Conservation (phyloP, 2,329 filamentous ascomycete genomes). For the Beauveria scarabaeidicola region DNA sequence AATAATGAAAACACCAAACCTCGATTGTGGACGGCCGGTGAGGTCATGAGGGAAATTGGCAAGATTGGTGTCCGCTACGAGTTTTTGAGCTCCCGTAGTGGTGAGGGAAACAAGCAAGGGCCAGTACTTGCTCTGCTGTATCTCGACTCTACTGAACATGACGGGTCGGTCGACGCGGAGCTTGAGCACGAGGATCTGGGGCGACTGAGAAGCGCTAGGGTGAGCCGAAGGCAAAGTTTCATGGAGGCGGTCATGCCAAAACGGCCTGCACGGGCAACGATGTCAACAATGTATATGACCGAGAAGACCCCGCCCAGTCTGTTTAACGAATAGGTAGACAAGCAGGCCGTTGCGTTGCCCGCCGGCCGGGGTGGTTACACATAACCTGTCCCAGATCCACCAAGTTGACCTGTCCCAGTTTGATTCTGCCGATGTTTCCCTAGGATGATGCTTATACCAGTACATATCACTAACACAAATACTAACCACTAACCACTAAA, state of each 20-base stretch:
- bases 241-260: background rate
- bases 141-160: background rate
- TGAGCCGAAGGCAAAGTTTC: conserved; percentile 2
- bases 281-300: background rate
- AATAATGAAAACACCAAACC: background rate
- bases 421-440: no score
- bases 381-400: no score
- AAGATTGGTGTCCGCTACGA: background rate
- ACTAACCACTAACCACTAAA: no score
- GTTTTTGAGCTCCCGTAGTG: background rate
- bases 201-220: background rate
- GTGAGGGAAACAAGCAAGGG: background rate
- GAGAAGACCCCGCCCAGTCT: background rate
- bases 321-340: background rate
- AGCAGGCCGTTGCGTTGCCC: background rate
- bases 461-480: no score
- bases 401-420: no score
- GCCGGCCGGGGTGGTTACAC: no score
- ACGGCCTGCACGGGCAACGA: background rate
- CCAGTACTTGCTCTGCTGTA: background rate
- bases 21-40: background rate
- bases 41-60: background rate
- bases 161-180: background rate
- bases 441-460: no score
- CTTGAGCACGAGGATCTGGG: background rate